phyloP scores from a whole-genome alignment of 2,329 filamentous ascomycete genomes.

The Herpotrichia juniperi region DNA sequence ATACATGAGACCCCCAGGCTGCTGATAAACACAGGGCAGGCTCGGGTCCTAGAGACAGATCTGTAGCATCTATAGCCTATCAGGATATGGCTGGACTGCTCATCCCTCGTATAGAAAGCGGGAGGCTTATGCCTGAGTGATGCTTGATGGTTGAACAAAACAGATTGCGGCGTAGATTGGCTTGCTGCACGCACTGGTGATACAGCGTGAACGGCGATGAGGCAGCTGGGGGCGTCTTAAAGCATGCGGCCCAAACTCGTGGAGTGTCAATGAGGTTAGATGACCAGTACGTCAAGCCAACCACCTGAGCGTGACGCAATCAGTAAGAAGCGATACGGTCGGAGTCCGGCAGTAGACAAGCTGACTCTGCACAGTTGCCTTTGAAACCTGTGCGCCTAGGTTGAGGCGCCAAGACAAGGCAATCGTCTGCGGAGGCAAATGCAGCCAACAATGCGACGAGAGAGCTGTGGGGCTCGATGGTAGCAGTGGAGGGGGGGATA shows the following conservation, averaged over 20 bases:
- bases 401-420: slow-evolving; percentile 4
- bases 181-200: no score
- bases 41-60: slow-evolving; percentile 11
- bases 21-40: slow-evolving; percentile 7
- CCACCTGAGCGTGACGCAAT: slow-evolving; percentile 10
- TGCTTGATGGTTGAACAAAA: background rate
- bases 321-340: slow-evolving; percentile 13
- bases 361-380: slow-evolving; percentile 15
- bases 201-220: background rate
- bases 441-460: background rate
- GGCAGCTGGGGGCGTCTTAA: slow-evolving; percentile 3
- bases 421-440: background rate
- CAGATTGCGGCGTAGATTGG: no score
- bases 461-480: background rate
- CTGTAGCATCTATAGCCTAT: slow-evolving; percentile 7
- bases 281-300: background rate
- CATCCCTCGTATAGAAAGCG: background rate
- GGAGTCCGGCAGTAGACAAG: slow-evolving; percentile 24
- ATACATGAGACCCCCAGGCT: slow-evolving; percentile 7
- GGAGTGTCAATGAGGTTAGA: slow-evolving; percentile 5
- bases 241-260: slow-evolving; percentile 3
- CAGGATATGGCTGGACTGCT: background rate
- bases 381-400: slow-evolving; percentile 9
- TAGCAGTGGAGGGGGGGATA: background rate
- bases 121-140: background rate